Evolutionary conservation across 305 asterid genomes (phyloP), one percentile per base, ranked within the genome.

Genomic region (Fraxinus latifolia): DNA sequence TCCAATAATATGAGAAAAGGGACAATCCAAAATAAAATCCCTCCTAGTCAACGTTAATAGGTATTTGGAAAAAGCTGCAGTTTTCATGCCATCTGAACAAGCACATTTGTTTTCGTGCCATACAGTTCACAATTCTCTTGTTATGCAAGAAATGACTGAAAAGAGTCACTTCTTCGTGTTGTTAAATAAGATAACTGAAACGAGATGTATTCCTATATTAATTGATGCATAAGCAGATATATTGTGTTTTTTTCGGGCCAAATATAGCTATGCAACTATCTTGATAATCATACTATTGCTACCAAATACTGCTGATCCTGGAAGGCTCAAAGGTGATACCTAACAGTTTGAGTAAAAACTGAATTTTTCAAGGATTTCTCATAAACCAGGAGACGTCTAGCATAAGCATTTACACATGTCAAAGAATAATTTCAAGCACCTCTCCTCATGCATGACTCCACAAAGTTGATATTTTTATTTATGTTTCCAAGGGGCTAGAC

Each of bases 1-100:
- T 21, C 81, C 8, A 62, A 33, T 68, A 79, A 47, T 32, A 76
- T 33, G 42, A 36, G 79, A 80, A 62, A 23, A 65, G 27, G 27
- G n/a, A 68, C 72, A 27, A 44, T 7, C 81, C 36, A 76, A 84
- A 73, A 37, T 21, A 83, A 55, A 29, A 17, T 14, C 74, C 60
- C 23, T 39, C 81, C 76, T 27, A 32, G 76, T 29, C 32, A 76
- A 75, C 60, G 9, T 33, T 50, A 19, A 78, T 21, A 15, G 68
- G 44, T 33, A 47, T 27, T 79, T 65, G 70, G 32, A 67, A 81
- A 74, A 44, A 65, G 32, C 14, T 53, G 42, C 27, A 32, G 76
- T 82, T 68, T 32, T 42, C 12, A 5, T 17, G 77, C 21, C 77
- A 70, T 32, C 55, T 72, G 77, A 73, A 47, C 39, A 29, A 73